Conservation (phyloP, 306 rosid species). For the Prunus armeniaca region DNA sequence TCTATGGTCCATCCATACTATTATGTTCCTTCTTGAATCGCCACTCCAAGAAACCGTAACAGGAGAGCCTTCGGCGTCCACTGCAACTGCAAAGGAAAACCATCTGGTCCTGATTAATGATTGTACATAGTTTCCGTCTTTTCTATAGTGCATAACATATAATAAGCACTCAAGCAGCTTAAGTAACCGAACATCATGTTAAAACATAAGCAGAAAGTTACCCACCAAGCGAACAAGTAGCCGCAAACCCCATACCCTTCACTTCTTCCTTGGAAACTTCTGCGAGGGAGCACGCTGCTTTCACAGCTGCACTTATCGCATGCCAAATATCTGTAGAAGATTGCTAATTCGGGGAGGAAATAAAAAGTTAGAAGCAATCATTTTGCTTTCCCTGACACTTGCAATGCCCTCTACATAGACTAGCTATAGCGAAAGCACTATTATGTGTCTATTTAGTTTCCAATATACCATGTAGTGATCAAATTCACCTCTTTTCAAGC, state of each 20-base stretch:
- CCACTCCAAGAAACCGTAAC: conserved; percentile 88
- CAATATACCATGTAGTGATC: neutral
- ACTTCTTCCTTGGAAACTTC: conserved; percentile 65
- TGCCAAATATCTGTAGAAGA: conserved; percentile 99
- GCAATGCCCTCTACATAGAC: neutral
- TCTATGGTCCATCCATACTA: conserved; percentile 99
- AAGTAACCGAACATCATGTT: neutral
- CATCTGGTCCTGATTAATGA: conserved; percentile 4
- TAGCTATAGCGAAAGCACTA: neutral
- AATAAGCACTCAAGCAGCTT: neutral
- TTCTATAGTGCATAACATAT: neutral
- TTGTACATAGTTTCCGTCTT: neutral
- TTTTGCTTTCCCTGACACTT: conserved; percentile 12
- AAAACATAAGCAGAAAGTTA: conserved; percentile 4
- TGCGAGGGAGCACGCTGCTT: conserved; percentile 71
- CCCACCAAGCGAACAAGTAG: conserved; percentile 96
- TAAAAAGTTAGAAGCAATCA: conserved; percentile 12
- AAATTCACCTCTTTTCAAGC: conserved; percentile 9
- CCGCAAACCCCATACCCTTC: conserved; percentile 82
- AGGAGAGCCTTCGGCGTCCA: conserved; percentile 90
- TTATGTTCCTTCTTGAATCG: conserved; percentile 90
- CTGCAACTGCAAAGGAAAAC: conserved; percentile 64
- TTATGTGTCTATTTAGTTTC: neutral
- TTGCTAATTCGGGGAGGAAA: conserved; percentile 57
- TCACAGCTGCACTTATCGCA: conserved; percentile 88